A percentile compares a stretch with the other conserved stretches of the same genome.
phyloP scores from a whole-genome alignment of 306 rosid genomes.

The Myrica gale region DNA sequence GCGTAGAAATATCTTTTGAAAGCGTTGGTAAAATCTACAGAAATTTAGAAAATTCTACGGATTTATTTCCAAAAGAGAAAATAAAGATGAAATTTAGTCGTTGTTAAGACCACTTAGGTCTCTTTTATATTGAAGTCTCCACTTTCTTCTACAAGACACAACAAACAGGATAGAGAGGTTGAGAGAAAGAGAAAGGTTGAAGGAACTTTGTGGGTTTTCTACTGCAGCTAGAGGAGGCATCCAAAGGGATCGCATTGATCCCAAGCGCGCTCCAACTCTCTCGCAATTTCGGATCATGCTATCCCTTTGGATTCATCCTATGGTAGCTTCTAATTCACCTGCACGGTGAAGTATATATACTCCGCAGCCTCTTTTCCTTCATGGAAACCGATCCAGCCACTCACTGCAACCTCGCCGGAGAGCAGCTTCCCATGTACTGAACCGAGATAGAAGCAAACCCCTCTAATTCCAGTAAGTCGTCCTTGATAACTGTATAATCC shows the following conservation, averaged over 20 bases:
- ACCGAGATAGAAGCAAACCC: neutral
- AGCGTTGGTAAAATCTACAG: conserved; percentile 16
- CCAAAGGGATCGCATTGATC: conserved; percentile 35
- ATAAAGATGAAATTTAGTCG: neutral
- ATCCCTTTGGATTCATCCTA: conserved; percentile 55
- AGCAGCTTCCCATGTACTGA: neutral
- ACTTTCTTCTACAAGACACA: conserved; percentile 18
- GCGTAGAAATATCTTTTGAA: conserved; percentile 27
- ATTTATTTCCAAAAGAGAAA: neutral
- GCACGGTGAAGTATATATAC: neutral
- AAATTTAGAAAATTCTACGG: conserved; percentile 7
- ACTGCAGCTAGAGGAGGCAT: conserved; percentile 43
- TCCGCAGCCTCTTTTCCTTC: neutral
- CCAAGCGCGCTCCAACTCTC: neutral
- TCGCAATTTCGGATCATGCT: conserved; percentile 47
- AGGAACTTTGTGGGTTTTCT: conserved; percentile 9
- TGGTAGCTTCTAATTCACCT: conserved; percentile 31
- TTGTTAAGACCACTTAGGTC: conserved; percentile 12
- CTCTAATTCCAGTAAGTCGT: conserved; percentile 1
- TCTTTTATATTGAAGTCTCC: conserved; percentile 36
- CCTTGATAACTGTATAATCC: neutral
- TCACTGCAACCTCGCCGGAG: neutral
- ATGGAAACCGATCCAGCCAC: neutral
- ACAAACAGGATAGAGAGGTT: conserved; percentile 8
- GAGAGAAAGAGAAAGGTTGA: conserved; percentile 18